Conservation (phyloP, 495 filamentous ascomycete genomes). For the Cercophora samala region DNA sequence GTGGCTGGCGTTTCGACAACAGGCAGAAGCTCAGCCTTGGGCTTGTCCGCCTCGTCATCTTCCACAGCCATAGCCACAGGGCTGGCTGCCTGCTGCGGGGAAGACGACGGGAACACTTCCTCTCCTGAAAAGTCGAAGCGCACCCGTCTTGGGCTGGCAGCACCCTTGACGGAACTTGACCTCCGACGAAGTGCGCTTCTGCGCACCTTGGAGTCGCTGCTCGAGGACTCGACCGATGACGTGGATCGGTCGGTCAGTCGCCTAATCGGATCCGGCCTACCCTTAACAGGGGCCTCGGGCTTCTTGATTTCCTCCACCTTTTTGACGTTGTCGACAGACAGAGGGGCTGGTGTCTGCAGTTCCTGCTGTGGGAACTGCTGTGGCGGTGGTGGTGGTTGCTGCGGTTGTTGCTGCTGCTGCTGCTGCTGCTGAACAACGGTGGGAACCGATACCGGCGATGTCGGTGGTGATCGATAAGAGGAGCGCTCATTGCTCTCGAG, state of each 20-base stretch:
- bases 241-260: constrained; percentile 36
- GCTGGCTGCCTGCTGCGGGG: constrained; percentile 33
- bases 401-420: neutral
- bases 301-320: constrained; percentile 31
- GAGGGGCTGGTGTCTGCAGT: constrained; percentile 16
- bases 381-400: constrained; percentile 16
- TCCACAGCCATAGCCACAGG: constrained; percentile 11
- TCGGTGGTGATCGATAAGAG: constrained; percentile 23
- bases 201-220: constrained; percentile 38
- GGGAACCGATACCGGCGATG: neutral
- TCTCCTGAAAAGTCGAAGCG: constrained; percentile 52
- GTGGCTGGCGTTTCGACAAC: constrained; percentile 25
- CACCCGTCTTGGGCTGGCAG: constrained; percentile 48
- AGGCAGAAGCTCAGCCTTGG: constrained; percentile 22
- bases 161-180: constrained; percentile 42
- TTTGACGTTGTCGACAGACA: constrained; percentile 24
- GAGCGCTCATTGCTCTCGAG: constrained; percentile 46
- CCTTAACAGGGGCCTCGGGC: constrained; percentile 11
- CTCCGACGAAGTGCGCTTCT: constrained; percentile 51
- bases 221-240: constrained; percentile 43
- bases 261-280: constrained; percentile 21
- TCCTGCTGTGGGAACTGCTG: neutral
- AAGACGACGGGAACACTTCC: constrained; percentile 51
- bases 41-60: neutral
- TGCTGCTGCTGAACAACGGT: neutral